Evolutionary conservation across 495 filamentous ascomycete genomes (phyloP).

Genomic region (Lophiostoma macrostomum): DNA sequence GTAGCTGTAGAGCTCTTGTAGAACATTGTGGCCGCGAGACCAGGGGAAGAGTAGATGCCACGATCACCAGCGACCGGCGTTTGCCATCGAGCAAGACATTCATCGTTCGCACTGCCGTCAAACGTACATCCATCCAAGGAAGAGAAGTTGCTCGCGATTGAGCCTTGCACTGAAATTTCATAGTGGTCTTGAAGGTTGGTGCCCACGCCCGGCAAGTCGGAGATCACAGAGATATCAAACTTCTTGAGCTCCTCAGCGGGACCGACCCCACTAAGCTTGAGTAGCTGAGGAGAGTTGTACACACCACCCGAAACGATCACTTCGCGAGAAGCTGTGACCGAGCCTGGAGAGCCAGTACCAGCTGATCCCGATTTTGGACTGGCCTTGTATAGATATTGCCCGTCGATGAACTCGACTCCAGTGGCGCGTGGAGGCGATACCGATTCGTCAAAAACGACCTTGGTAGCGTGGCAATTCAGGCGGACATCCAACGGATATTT

Average conservation of each 20-base stretch:
- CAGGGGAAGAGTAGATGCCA: constrained; percentile 52
- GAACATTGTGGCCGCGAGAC: constrained; percentile 49
- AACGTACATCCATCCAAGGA: constrained; percentile 51
- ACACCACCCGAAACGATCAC: constrained; percentile 62
- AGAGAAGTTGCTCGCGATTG: constrained; percentile 43
- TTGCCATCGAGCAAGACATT: constrained; percentile 51
- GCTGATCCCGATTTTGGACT: constrained; percentile 42
- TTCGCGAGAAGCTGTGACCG: constrained; percentile 52
- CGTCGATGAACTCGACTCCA: constrained; percentile 63
- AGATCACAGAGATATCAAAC: constrained; percentile 50
- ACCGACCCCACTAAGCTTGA: constrained; percentile 64
- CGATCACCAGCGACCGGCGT: constrained; percentile 33
- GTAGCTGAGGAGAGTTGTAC: constrained; percentile 61
- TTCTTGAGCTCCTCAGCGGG: constrained; percentile 47
- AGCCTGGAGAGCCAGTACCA: constrained; percentile 44
- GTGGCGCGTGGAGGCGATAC: constrained; percentile 49
- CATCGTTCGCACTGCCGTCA: constrained; percentile 43
- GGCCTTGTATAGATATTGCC: constrained; percentile 57
- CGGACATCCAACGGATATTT: constrained; percentile 58
- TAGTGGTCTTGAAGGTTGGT: constrained; percentile 65
- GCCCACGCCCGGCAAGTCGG: constrained; percentile 60
- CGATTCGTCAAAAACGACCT: constrained; percentile 52
- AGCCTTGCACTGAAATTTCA: constrained; percentile 51
- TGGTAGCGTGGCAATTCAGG: constrained; percentile 58
- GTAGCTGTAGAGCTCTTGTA: constrained; percentile 44